Conservation (phyloP, 1,284 basidiomycete genomes). For the Pseudozyma pruni region DNA sequence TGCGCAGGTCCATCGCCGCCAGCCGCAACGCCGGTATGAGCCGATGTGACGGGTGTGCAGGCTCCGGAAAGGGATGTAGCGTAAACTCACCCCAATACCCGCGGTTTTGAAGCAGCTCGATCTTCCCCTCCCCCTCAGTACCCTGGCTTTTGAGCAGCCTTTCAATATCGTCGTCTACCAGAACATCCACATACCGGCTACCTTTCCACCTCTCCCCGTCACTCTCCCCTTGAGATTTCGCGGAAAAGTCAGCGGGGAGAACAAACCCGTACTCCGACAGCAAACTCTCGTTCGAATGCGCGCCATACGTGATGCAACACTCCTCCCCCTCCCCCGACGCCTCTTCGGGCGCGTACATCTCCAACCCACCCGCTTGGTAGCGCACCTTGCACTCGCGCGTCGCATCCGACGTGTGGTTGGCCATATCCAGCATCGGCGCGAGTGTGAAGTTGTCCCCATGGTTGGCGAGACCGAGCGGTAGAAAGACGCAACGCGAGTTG, state of each 20-base stretch:
- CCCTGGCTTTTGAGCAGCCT: slow-evolving; percentile 27
- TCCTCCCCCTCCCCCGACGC: slow-evolving; percentile 38
- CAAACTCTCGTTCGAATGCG: slow-evolving; percentile 56
- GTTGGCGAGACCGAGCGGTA: slow-evolving; percentile 47
- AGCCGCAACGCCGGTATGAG: slow-evolving; percentile 57
- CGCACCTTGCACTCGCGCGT: slow-evolving; percentile 51
- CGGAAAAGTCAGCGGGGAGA: slow-evolving; percentile 17
- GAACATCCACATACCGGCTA: slow-evolving; percentile 51
- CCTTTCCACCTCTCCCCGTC: no score
- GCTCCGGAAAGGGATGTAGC: slow-evolving; percentile 52
- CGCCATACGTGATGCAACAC: slow-evolving; percentile 61
- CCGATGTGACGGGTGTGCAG: slow-evolving; percentile 62
- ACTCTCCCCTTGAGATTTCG: background rate
- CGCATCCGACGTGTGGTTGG: slow-evolving; percentile 58
- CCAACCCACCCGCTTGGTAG: slow-evolving; percentile 43
- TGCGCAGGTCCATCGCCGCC: slow-evolving; percentile 28
- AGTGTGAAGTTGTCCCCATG: slow-evolving; percentile 64
- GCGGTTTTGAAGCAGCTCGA: slow-evolving; percentile 49
- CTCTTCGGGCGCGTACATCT: slow-evolving; percentile 45
- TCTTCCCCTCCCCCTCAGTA: slow-evolving; percentile 37
- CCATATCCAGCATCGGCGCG: slow-evolving; percentile 65
- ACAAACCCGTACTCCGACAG: slow-evolving; percentile 63
- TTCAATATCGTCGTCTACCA: slow-evolving; percentile 45
- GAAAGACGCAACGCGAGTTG: slow-evolving; percentile 62
- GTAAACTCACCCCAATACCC: slow-evolving; percentile 64